Evolutionary conservation across 2,329 filamentous ascomycete species (phyloP), one percentile per base, ranked within the genome.

Genomic region (Clathrospora elynae): DNA sequence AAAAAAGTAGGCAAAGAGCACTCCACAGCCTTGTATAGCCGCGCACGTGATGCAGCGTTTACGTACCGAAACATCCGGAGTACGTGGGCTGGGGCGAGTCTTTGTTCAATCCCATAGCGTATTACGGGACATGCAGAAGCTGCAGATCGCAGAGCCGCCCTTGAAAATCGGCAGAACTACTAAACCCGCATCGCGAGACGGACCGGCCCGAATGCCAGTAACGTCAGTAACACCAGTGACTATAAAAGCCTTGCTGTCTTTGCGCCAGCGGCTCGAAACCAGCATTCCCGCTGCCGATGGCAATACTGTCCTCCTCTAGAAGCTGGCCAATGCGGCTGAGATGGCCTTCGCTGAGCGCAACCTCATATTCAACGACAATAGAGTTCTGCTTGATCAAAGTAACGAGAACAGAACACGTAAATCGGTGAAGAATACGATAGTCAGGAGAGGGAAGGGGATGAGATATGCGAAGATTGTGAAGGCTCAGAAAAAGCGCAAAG

Each of bases 1-100:
- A 41, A 13, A 4, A 28, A 22, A 33, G 17, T 41, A 6, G 26
- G 20, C 22, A 41, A 41, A 19, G 28, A 41, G 12, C 37, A 41
- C 17, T 41, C 34, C 23, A 41, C 37, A 10, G 20, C 11, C 29
- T 7, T 41, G 22, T 41, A 41, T 14, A 17, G 30, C 12, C 23
- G 3, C 3, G 49, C 45, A 34, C 43, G 49, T 13, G 39, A 48
- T 13, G 38, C 20, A 28, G 61, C 55, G 33, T 41, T 62, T 7
- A 61, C 56, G 4, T 24, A 18, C 22, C 61, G 46, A 41, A 70
- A 68, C 43, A 67, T 66, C 34, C 52, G 43, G 9, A 31, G 52
- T 12, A 61, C 49, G 7, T 69, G 36, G 55, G 39, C 46, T 11
- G 51, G 42, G 13, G 46, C 35, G 13, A 51, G 59, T 30, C 48